Percentiles rank a stretch among this genome's conserved stretches.
These are phyloP conservation scores for Cystobasidiaceae sp. DNA, from an alignment of 1,284 basidiomycete species.

Conservation along the genomic window DNA sequence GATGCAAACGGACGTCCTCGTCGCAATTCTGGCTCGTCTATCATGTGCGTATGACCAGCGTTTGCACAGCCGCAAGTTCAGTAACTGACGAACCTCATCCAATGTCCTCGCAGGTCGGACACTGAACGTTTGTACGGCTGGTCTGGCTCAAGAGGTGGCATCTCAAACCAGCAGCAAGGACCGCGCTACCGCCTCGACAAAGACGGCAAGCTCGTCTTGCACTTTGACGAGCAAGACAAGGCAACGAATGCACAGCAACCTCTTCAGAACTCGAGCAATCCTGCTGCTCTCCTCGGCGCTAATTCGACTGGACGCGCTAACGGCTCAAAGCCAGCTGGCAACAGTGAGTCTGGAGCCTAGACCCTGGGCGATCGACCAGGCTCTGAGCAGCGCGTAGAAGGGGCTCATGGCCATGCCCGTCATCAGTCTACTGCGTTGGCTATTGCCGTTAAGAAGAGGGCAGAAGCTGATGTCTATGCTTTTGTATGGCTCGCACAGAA, in stretches of 20 bases:
- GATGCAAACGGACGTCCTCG: not conserved
- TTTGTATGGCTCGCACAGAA: no score
- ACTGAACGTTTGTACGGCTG: conserved; percentile 27
- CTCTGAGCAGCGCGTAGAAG: not conserved
- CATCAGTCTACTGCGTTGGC: no score
- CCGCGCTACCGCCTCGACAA: conserved; percentile 17
- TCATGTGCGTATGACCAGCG: not conserved
- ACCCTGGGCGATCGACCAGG: not conserved
- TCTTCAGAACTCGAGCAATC: not conserved
- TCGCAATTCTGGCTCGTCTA: conserved; percentile 19
- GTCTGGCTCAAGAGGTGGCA: conserved; percentile 26
- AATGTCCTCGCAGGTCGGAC: conserved; percentile 13
- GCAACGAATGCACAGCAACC: not conserved
- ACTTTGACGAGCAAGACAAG: conserved; percentile 1
- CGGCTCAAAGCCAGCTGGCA: not conserved
- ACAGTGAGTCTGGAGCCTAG: not conserved
- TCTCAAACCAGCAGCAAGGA: conserved; percentile 13
- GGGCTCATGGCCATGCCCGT: no score
- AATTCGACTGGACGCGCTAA: not conserved
- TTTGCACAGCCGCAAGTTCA: not conserved
- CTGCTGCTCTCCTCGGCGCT: not conserved
- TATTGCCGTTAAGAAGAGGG: no score
- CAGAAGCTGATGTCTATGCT: no score
- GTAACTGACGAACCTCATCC: not conserved
- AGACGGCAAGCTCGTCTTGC: conserved; percentile 24